Evolutionary conservation across 768 basidiomycete species (phyloP), one percentile per base, ranked within the genome.

Genomic region (Lactarius sp.): DNA sequence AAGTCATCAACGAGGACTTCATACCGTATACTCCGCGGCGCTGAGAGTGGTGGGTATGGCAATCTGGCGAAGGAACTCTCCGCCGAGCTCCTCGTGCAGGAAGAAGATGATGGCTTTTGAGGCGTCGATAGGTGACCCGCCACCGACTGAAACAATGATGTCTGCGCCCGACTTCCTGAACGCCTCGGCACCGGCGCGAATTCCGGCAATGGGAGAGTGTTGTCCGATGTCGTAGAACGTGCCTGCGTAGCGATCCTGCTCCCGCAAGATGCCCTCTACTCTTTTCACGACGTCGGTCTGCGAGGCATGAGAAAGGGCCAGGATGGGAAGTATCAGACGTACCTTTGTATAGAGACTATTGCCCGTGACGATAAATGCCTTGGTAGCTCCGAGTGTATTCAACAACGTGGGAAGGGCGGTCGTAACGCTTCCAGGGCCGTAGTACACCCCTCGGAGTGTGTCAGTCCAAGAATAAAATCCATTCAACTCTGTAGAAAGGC

Each of bases 1-100:
- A 20, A 6, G 16, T 18, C 13, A 56, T 13, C 3, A n/a, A 22
- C 12, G 20, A 41, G 27, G 2, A 46, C 8, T 13, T 70, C 80
- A 59, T 63, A 86, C 87, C 41, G 80, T 81, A 71, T 88, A 89
- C 70, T 90, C 90, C 9, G 88, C 88, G 1, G 88, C 88, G 68
- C 87, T 90, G 41, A 92, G 76, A 5, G 90, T 91, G 7, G 90
- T 93, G 0, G 91, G 91, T 61, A 92, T 85, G 16, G 90, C 87
- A 56, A 93, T 88, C 68, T 91, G 89, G 20, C 74, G 78, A 54
- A 83, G 73, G 54, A 79, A 84, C 5, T 74, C 74, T 0, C 81
- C 83, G 2, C 82, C 84, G 3, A 68, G 73, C 64, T 85, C 82
- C 63, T 85, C 74, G 67, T 87, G 83, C 37, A 85, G 74, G 56